Base-by-base conservation (phyloP, 2,329 filamentous ascomycete genomes). In the Fusarium papillatum region DNA sequence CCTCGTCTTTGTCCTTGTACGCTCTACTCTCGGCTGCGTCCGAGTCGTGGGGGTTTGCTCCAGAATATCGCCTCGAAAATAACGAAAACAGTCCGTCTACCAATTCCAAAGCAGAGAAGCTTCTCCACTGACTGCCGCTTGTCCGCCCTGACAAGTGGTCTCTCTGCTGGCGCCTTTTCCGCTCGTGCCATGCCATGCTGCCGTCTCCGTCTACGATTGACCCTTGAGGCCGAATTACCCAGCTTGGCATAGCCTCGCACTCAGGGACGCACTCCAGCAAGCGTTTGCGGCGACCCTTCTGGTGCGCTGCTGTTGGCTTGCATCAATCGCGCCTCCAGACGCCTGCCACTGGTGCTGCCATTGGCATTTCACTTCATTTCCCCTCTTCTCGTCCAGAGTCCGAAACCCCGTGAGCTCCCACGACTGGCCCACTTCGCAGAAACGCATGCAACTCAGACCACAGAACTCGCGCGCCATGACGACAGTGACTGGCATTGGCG, bases 51-150 rank as follows among this genome's bases (percentile, higher is more conserved):
- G 77, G 77, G 77, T 75, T 70, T 65, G 38, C 70, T 72, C 65
- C 67, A 62, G 64, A 67, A 64, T 55, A 62, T 69, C 70, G 73
- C 73, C 66, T 71, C 64, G 22, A 57, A 59, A 59, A 43, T 17
- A 53, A 53, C 26, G 48, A 59, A 59, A 38, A 24, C 36, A 31
- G 36, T 22, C 61, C 31, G 13, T 34, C 36, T 41, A 22, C 38
- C 29, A 60, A 61, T 43, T 60, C 55, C 64, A 46, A 36, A 62
- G 72, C 64, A 69, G 69, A 62, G 72, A 62, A 69, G 69, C 72
- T 71, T 70, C 78, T 64, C 78, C 78, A 78, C 76, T 70, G 72
- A 78, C 76, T 71, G 72, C 75, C 73, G 65, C 46, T 65, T 71
- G 71, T 73, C 71, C 71, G 66, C 57, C 60, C 66, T 70, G 34